Evolutionary conservation across 2,329 filamentous ascomycete species (phyloP).

Genomic region (Lecanicillium sp.): DNA sequence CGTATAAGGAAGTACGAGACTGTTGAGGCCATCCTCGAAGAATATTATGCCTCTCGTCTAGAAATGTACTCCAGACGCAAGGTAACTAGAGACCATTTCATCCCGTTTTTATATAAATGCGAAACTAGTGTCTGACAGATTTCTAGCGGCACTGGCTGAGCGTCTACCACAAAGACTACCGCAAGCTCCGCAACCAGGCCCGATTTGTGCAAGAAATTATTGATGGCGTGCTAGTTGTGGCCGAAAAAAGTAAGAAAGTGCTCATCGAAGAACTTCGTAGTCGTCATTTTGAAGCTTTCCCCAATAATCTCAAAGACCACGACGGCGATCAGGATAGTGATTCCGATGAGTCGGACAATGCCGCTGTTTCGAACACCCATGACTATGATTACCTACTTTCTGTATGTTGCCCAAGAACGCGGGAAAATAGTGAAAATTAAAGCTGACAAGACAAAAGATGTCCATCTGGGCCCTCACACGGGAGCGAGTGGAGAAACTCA

Average conservation of each 20-base stretch:
- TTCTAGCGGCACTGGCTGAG: conserved; percentile 46
- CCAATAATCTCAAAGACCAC: conserved; percentile 45
- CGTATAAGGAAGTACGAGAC: conserved; percentile 89
- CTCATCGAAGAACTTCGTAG: conserved; percentile 79
- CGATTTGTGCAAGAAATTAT: conserved; percentile 95
- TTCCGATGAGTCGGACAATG: conserved; percentile 49
- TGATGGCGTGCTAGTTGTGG: conserved; percentile 78
- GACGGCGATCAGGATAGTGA: conserved; percentile 57
- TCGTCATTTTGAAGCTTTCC: conserved; percentile 77
- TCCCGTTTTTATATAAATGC: no score
- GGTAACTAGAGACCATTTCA: conserved; percentile 22
- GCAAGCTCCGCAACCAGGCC: conserved; percentile 83
- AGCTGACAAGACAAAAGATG: no score
- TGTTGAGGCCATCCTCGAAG: conserved; percentile 87
- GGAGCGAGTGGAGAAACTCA: conserved; percentile 84
- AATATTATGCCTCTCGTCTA: conserved; percentile 78
- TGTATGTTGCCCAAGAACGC: no score
- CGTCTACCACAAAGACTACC: conserved; percentile 51
- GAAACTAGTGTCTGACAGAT: no score
- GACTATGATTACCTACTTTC: conserved; percentile 77
- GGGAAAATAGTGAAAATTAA: no score
- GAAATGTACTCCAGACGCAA: conserved; percentile 81
- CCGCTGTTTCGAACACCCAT: conserved; percentile 44
- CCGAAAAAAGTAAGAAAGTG: conserved; percentile 83
- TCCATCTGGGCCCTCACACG: conserved; percentile 92